Evolutionary conservation across 1,284 basidiomycete genomes (phyloP).

Genomic region (Grifola frondosa): DNA sequence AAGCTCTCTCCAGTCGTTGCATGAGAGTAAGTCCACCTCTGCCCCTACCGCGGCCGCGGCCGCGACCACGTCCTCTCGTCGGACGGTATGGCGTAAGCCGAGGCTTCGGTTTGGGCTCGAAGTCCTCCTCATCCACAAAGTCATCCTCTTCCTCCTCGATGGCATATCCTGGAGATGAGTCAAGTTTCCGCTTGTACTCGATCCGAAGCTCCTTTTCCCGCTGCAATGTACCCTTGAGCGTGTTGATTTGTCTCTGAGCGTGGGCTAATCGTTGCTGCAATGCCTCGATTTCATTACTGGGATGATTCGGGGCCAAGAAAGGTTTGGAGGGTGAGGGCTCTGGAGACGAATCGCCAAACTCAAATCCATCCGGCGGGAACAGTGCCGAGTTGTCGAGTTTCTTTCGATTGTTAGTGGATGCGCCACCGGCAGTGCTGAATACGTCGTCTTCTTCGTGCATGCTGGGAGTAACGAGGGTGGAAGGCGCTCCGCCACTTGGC

Average conservation of each 20-base stretch:
- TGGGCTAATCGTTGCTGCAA: constrained; percentile 78
- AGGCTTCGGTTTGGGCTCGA: constrained; percentile 24
- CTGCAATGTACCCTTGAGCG: constrained; percentile 73
- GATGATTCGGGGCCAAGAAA: constrained; percentile 68
- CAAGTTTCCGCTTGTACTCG: constrained; percentile 56
- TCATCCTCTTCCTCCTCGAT: constrained; percentile 52
- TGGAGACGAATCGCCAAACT: constrained; percentile 52
- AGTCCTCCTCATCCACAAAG: constrained; percentile 41
- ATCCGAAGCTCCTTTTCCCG: constrained; percentile 79
- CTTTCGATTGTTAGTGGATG: constrained; percentile 62
- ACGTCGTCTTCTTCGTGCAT: constrained; percentile 67
- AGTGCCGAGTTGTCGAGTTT: constrained; percentile 54
- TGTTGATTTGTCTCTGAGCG: constrained; percentile 78
- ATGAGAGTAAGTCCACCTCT: constrained; percentile 55
- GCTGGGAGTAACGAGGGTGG: constrained; percentile 59
- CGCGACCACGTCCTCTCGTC: constrained; percentile 34
- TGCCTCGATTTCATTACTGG: constrained; percentile 76
- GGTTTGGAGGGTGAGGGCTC: constrained; percentile 61
- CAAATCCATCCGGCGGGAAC: constrained; percentile 55
- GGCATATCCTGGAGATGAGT: constrained; percentile 36
- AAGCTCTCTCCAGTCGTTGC: constrained; percentile 61
- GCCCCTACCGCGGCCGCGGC: constrained; percentile 48
- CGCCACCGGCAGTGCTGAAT: constrained; percentile 57
- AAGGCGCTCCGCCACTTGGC: constrained; percentile 48
- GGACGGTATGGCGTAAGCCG: constrained; percentile 40